phyloP scores from a whole-genome alignment of 306 rosid genomes.

The Mimosa bimucronata region DNA sequence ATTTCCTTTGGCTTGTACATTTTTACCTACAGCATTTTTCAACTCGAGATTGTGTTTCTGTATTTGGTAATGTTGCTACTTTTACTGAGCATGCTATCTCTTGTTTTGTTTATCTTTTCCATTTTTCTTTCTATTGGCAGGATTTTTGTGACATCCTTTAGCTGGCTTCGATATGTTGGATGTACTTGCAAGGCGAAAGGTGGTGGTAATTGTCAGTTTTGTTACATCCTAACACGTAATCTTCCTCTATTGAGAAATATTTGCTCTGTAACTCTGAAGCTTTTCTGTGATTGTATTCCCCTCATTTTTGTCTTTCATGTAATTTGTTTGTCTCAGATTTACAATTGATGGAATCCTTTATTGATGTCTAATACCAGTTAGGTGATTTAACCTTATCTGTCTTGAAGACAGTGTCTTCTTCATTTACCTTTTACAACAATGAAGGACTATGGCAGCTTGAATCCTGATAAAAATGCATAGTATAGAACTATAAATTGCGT shows the following conservation, averaged over 20 bases:
- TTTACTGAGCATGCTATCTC: conserved; percentile 8
- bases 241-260: conserved; percentile 19
- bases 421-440: conserved; percentile 12
- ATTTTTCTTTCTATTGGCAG: conserved; percentile 25
- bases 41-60: not conserved
- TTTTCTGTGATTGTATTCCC: not conserved
- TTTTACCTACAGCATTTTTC: not conserved
- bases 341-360: conserved; percentile 23
- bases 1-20: conserved; percentile 5
- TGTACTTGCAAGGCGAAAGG: conserved; percentile 24
- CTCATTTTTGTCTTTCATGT: conserved; percentile 15
- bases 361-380: conserved; percentile 4
- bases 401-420: too few relatives aligned
- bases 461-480: conserved; percentile 7
- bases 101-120: conserved; percentile 6
- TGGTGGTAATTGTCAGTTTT: conserved; percentile 28
- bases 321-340: conserved; percentile 30
- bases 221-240: conserved; percentile 30
- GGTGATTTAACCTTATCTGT: not conserved
- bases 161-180: conserved; percentile 22
- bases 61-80: not conserved
- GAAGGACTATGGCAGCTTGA: conserved; percentile 27
- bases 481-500: conserved; percentile 26
- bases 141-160: conserved; percentile 16
- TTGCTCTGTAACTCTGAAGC: conserved; percentile 11